phyloP scores from a whole-genome alignment of 305 asterid genomes.

The Fraxinus albicans region DNA sequence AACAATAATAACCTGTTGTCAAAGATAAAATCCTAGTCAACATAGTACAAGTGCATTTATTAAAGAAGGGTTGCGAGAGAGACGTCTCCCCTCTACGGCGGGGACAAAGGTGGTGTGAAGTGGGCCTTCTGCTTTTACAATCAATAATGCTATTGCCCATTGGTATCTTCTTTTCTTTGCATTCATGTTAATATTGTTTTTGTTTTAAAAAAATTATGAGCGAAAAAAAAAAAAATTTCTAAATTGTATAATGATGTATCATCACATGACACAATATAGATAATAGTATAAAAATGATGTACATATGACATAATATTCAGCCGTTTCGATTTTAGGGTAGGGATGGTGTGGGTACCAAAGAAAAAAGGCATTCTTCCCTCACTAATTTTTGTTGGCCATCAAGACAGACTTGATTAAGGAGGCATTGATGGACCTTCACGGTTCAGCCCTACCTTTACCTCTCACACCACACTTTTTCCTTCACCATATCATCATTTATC shows the following conservation, averaged over 20 bases:
- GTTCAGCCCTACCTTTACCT: constrained; percentile 1
- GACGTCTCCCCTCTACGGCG: background rate
- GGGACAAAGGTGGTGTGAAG: background rate
- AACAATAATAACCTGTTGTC: background rate
- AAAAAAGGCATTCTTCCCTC: background rate
- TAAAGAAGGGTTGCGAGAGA: background rate
- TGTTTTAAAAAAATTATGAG: no score
- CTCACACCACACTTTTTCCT: constrained; percentile 3
- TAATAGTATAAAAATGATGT: no score
- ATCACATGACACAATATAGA: no score
- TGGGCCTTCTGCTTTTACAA: background rate
- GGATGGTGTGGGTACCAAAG: background rate
- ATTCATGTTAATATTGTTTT: no score
- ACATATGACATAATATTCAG: background rate
- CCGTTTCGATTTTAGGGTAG: background rate
- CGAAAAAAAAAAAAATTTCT: no score
- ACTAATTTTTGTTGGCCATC: background rate
- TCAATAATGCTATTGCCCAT: no score
- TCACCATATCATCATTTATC: constrained; percentile 16
- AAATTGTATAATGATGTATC: no score
- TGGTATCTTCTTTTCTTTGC: no score
- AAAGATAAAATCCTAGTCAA: background rate
- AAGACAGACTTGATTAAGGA: background rate
- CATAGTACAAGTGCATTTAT: background rate
- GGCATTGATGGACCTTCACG: background rate